A percentile compares a stretch with the other conserved stretches of the same genome.
These are phyloP conservation scores for Eutypella sp. DNA, from an alignment of 2,329 filamentous ascomycete genomes.

Conservation along the genomic window DNA sequence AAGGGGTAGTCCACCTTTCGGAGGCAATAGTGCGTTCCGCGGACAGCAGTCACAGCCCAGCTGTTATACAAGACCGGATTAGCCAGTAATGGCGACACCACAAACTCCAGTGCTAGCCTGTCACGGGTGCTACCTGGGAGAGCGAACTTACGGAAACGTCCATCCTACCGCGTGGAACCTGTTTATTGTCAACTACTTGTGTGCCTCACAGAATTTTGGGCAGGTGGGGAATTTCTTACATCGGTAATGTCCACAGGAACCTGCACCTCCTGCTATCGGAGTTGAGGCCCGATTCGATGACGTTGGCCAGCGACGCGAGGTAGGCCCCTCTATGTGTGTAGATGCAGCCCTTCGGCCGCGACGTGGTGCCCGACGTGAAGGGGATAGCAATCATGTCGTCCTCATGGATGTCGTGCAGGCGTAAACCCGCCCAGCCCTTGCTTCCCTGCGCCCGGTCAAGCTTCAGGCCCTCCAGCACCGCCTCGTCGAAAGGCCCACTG, in stretches of 20 bases:
- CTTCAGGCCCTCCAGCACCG: conserved; percentile 72
- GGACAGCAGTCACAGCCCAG: conserved; percentile 86
- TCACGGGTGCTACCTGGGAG: not conserved
- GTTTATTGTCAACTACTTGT: not conserved
- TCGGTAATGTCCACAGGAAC: conserved; percentile 88
- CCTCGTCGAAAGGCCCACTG: conserved; percentile 76
- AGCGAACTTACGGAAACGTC: conserved; percentile 62
- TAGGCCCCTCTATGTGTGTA: conserved; percentile 88
- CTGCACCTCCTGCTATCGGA: conserved; percentile 62
- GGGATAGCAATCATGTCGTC: conserved; percentile 80
- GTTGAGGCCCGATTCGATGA: conserved; percentile 85
- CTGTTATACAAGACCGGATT: conserved; percentile 13
- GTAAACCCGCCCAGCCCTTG: conserved; percentile 72
- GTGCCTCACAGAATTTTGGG: not conserved
- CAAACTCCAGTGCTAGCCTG: not conserved
- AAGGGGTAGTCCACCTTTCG: conserved; percentile 92
- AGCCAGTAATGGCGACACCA: not conserved
- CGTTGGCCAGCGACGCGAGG: conserved; percentile 75
- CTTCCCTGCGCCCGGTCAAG: conserved; percentile 62
- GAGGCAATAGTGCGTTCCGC: conserved; percentile 92
- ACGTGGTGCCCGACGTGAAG: conserved; percentile 92
- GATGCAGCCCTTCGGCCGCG: conserved; percentile 85
- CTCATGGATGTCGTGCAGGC: conserved; percentile 67
- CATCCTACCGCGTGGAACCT: conserved; percentile 68
- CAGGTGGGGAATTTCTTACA: conserved; percentile 54